Conservation (phyloP, 192 early-diverging fungal genomes). For the Coemansia guatemalensis region DNA sequence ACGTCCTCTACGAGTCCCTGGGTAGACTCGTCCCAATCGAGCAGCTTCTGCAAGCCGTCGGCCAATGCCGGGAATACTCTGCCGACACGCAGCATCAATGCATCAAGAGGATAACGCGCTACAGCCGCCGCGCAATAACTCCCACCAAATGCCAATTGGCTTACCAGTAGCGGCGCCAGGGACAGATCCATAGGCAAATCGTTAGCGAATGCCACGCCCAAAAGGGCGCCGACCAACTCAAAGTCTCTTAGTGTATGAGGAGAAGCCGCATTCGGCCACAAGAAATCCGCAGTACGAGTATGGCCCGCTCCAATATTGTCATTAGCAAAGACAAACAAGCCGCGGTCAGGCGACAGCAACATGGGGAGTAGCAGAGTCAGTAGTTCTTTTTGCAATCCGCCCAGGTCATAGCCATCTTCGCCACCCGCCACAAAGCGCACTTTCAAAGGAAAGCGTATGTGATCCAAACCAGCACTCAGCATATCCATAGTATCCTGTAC, state of each 20-base stretch:
- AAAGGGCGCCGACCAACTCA: conserved; percentile 83
- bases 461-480: conserved; percentile 9
- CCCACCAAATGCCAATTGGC: conserved; percentile 55
- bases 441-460: conserved; percentile 40
- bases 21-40: conserved; percentile 72
- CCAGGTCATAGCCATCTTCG: conserved; percentile 93
- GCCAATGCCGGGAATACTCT: conserved; percentile 58
- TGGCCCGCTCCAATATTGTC: background rate
- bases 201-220: conserved; percentile 92
- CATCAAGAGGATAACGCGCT: conserved; percentile 38
- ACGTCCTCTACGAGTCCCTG: conserved; percentile 72
- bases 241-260: conserved; percentile 61
- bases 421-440: conserved; percentile 85
- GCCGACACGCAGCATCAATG: conserved; percentile 51
- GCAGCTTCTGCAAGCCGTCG: conserved; percentile 73
- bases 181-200: conserved; percentile 65
- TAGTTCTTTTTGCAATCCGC: conserved; percentile 96
- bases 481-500: conserved; percentile 73
- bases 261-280: conserved; percentile 75
- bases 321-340: conserved; percentile 63
- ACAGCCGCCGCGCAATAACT: background rate
- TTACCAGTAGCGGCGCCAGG: conserved; percentile 74
- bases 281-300: conserved; percentile 31
- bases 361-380: conserved; percentile 76
- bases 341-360: conserved; percentile 71